phyloP scores from a whole-genome alignment of 768 basidiomycete genomes.

The Boletus rubroflammeus region DNA sequence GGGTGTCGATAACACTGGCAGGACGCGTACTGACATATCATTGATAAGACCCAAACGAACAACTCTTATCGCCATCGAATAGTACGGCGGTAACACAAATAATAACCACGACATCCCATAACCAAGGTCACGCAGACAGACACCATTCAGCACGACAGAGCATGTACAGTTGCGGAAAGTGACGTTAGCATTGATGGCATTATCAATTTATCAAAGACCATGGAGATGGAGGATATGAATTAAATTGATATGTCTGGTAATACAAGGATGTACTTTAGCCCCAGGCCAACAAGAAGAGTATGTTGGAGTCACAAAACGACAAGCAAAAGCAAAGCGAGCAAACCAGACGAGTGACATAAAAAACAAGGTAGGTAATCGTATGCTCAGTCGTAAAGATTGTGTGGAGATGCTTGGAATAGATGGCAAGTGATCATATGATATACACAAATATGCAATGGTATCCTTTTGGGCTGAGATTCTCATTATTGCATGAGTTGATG shows the following conservation, averaged over 20 bases:
- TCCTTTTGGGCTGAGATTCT: slow-evolving; percentile 17
- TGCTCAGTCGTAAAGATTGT: slow-evolving; percentile 24
- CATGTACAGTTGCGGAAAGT: slow-evolving; percentile 4
- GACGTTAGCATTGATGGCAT: slow-evolving; percentile 3
- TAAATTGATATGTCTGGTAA: slow-evolving; percentile 32
- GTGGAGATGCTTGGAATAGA: slow-evolving; percentile 31
- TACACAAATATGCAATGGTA: slow-evolving; percentile 34
- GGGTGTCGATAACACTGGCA: neutral
- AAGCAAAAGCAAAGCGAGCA: slow-evolving; percentile 26
- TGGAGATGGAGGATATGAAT: slow-evolving; percentile 18
- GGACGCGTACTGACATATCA: neutral
- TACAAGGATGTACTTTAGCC: slow-evolving; percentile 30
- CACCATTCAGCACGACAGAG: neutral
- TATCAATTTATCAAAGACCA: slow-evolving; percentile 6
- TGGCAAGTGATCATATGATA: slow-evolving; percentile 33
- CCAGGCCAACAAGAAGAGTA: slow-evolving; percentile 22
- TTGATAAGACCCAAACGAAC: neutral
- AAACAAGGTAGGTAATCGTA: slow-evolving; percentile 24
- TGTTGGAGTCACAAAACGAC: slow-evolving; percentile 29
- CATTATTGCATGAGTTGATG: slow-evolving; percentile 4
- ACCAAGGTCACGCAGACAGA: neutral
- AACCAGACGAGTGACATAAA: slow-evolving; percentile 25
- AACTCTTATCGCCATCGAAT: neutral
- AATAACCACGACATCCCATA: neutral
- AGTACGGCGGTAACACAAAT: neutral